phyloP scores from a whole-genome alignment of 805 yeast genomes.

The Kazachstania bromeliacearum region DNA sequence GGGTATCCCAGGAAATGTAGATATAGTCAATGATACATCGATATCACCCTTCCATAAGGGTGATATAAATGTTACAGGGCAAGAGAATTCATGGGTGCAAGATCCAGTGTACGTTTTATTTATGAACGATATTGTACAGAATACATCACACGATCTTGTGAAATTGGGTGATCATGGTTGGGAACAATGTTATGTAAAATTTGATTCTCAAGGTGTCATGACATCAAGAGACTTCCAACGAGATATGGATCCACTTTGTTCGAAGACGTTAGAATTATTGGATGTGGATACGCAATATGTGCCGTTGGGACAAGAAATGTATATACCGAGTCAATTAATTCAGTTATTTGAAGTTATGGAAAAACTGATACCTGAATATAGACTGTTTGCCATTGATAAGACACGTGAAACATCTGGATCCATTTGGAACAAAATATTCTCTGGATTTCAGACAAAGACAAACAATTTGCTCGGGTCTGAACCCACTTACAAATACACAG shows the following conservation, averaged over 20 bases:
- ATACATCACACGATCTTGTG: slow-evolving; percentile 23
- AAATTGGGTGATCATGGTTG: slow-evolving; percentile 9
- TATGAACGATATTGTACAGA: slow-evolving; percentile 22
- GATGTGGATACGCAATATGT: slow-evolving; percentile 2
- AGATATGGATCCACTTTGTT: slow-evolving; percentile 21
- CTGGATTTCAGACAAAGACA: too few relatives aligned
- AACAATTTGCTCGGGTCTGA: too few relatives aligned
- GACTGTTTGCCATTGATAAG: slow-evolving; percentile 20
- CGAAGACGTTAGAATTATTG: slow-evolving; percentile 10
- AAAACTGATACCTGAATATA: slow-evolving; percentile 19
- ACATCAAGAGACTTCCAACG: slow-evolving; percentile 7
- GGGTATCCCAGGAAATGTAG: slow-evolving; percentile 16
- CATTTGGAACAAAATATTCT: neutral
- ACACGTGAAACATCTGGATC: neutral
- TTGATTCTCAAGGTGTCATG: slow-evolving; percentile 4
- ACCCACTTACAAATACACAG: neutral
- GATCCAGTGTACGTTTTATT: slow-evolving; percentile 25
- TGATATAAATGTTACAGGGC: neutral
- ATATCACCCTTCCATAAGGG: slow-evolving; percentile 10
- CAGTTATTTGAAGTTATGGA: slow-evolving; percentile 19
- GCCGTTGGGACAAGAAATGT: slow-evolving; percentile 5
- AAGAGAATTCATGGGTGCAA: slow-evolving; percentile 11
- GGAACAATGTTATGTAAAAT: slow-evolving; percentile 22
- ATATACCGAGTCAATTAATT: slow-evolving; percentile 23
- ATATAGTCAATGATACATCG: slow-evolving; percentile 11